A percentile compares a stretch with the other conserved stretches of the same genome.
Evolutionary conservation across 179 eudicot genomes (phyloP).

Genomic region (Sideroxylon spinosum): DNA sequence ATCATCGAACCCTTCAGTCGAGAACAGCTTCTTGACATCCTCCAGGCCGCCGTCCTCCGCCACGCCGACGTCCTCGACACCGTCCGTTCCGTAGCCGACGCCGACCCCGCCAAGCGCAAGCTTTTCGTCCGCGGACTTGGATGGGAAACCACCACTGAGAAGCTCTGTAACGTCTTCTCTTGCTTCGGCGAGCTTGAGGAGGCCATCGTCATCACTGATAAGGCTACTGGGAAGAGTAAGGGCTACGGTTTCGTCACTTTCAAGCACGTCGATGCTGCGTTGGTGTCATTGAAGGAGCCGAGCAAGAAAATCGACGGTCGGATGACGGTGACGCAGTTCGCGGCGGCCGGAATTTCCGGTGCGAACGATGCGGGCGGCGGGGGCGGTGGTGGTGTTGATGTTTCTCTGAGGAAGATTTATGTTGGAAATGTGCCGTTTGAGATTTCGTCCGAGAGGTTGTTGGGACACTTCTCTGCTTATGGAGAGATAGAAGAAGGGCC

Average conservation of each 20-base stretch:
- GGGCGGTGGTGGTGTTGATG: constrained; percentile 23
- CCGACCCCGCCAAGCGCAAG: constrained; percentile 47
- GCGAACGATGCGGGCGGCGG: constrained; percentile 14
- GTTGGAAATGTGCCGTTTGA: constrained; percentile 44
- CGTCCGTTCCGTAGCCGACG: constrained; percentile 43
- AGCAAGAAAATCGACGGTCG: constrained; percentile 64
- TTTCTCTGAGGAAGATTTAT: constrained; percentile 37
- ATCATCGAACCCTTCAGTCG: constrained; percentile 36
- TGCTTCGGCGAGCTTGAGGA: constrained; percentile 50
- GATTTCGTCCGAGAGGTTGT: constrained; percentile 36
- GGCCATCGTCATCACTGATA: constrained; percentile 46
- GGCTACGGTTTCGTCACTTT: constrained; percentile 60
- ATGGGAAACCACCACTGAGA: constrained; percentile 44
- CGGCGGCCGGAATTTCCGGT: constrained; percentile 30
- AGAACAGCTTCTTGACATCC: constrained; percentile 44
- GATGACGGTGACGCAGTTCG: constrained; percentile 53
- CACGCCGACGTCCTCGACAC: constrained; percentile 38
- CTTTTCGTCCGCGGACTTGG: constrained; percentile 60
- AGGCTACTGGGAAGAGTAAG: constrained; percentile 39
- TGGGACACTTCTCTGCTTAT: constrained; percentile 35
- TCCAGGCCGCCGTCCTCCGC: constrained; percentile 37
- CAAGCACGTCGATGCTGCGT: constrained; percentile 50
- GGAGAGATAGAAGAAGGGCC: constrained; percentile 68
- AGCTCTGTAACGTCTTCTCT: constrained; percentile 34
- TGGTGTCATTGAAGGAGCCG: constrained; percentile 46